Evolutionary conservation across 768 basidiomycete species (phyloP), one percentile per base, ranked within the genome.

Genomic region (Mycena venus): DNA sequence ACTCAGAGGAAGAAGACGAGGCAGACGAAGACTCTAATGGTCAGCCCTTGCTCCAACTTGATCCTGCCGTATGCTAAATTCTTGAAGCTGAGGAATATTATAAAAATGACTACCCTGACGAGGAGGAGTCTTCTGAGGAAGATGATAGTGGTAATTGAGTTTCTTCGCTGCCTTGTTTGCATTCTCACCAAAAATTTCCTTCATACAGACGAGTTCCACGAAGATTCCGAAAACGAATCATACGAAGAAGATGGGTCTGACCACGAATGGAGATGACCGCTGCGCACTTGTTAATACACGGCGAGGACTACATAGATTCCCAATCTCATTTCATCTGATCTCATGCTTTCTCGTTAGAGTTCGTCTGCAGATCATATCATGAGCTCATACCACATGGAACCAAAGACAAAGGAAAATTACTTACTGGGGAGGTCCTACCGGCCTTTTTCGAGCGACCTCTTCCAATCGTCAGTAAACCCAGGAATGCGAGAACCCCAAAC

Each of bases 21-120:
- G 94, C 90, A 4, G 94, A 95, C 72, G 95, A 96, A 76, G 95
- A 96, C 77, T 96, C 95, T 0, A 96, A 96, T 82, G 93, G 95
- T 94, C 55, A 49, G 44, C 83, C 80, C 14, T 25, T n/a, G 47
- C 14, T 47, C 15, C 15, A 11, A 4, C 4, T 56, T 42, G 12
- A 1, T 23, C 12, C 32, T n/a, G 59, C 19, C 53, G 40, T 23
- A 21, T 49, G 55, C 34, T 69, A 59, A 73, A 47, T 59, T 8
- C 19, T 36, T 58, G 27, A 49, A 59, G 94, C 92, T 21, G 94
- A 96, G 81, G 94, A 94, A 75, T 95, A 92, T 78, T 95, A 95
- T 83, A 94, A 90, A 78, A 96, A 96, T 72, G 94, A 96, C 79
- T 96, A 96, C 76, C 94, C 94, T 7, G 94, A 95, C 31, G 94